Percentiles rank a stretch among this genome's conserved stretches.
These are phyloP conservation scores for Sporopachydermia lactativora DNA, from an alignment of 805 yeast species.

Conservation along the genomic window DNA sequence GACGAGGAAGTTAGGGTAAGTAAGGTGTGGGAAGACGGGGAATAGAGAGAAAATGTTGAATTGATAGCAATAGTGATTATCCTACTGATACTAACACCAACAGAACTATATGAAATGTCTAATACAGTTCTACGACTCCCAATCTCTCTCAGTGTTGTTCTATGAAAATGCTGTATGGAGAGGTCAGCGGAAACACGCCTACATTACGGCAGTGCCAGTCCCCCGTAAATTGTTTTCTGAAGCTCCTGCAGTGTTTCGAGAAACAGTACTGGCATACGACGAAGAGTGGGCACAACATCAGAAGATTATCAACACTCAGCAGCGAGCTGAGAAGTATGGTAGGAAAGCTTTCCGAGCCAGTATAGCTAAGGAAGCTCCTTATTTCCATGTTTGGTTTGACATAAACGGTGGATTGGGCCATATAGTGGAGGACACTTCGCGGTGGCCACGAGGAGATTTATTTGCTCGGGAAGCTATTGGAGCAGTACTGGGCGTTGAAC, in stretches of 20 bases:
- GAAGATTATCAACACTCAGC: slow-evolving; percentile 25
- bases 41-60: no score
- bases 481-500: slow-evolving; percentile 27
- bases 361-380: slow-evolving; percentile 34
- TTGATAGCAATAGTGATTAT: no score
- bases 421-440: slow-evolving; percentile 26
- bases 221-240: slow-evolving; percentile 19
- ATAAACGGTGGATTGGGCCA: slow-evolving; percentile 36
- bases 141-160: slow-evolving; percentile 25
- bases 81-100: no score
- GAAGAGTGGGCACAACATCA: slow-evolving; percentile 27
- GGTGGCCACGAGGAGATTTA: slow-evolving; percentile 33
- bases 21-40: no score
- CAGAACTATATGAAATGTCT: slow-evolving; percentile 28
- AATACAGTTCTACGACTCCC: slow-evolving; percentile 24
- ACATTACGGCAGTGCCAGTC: slow-evolving; percentile 30
- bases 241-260: slow-evolving; percentile 28
- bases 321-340: slow-evolving; percentile 13
- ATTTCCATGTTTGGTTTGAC: slow-evolving; percentile 35
- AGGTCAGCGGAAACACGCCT: slow-evolving; percentile 22
- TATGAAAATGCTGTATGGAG: slow-evolving; percentile 28
- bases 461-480: slow-evolving; percentile 34
- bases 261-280: slow-evolving; percentile 23
- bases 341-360: slow-evolving; percentile 18
- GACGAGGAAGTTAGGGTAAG: slow-evolving; percentile 24